Base-by-base conservation (phyloP, 163 green algal genomes). In the Scenedesmus sp. region DNA sequence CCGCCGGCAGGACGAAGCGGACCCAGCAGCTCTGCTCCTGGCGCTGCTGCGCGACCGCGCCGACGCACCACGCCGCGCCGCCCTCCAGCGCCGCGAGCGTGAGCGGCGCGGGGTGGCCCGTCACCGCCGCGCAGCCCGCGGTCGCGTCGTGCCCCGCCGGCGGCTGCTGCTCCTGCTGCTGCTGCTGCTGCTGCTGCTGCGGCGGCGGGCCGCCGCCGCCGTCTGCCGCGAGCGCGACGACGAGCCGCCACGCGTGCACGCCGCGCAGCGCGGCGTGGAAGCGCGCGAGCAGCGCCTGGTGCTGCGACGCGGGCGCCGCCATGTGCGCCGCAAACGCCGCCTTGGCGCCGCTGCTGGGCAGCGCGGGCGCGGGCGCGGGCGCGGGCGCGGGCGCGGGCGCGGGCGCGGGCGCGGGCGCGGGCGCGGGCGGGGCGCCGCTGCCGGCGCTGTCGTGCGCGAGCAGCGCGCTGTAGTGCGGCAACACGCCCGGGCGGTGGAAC, bases 21-120 rank as follows among this genome's bases (percentile, higher is more conserved):
- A 81, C 50, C 74, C 74, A 81, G 39, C 57, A 70, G 72, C 72
- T 80, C 60, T 80, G 72, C 58, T 80, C 72, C 57, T 80, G 72
- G 44, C 62, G 72, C 72, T 80, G 72, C 44, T 51, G 10, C 58
- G 31, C 44, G n/a, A 80, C 72, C 33, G 53, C 66, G n/a, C 69
- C 69, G 45, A 58, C 26, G 36, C 34, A 57, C 69, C 69, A 77
- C n/a, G 34, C 33, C 18, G 28, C 51, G 26, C 69, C 54, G 29
- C 24, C 45, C 63, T 58, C 3, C 24, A 77, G 39, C 1, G 22
- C 50, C 57, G 45, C 3, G 28, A 44, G 28, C 15, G 20, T 66
- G 53, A 77, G 36, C 11, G 69, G 69, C 22, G 10, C 9, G 18
- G 69, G 69, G 39, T 77, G 15, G 20, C 69, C 69, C 34, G 15